Conservation (phyloP, 306 rosid species). For the Calophaca sinica region DNA sequence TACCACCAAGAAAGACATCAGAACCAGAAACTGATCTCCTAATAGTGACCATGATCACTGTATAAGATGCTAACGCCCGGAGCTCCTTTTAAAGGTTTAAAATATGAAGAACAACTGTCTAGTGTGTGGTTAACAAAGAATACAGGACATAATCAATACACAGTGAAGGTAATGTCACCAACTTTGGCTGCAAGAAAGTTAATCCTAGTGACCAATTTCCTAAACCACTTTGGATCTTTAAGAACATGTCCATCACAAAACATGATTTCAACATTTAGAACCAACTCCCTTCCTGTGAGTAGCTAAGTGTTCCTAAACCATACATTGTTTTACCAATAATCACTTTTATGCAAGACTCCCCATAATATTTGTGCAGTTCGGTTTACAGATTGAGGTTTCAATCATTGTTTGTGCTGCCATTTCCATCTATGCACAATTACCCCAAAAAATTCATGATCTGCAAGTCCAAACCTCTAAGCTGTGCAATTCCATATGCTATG, state of each 20-base stretch:
- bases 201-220: not conserved
- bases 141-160: slow-evolving; percentile 9
- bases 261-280: not conserved
- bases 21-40: not conserved
- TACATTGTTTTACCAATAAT: not conserved
- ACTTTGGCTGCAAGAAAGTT: not conserved
- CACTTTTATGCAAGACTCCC: not conserved
- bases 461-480: slow-evolving; percentile 20
- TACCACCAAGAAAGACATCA: not conserved
- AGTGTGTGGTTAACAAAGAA: slow-evolving; percentile 8
- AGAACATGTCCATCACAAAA: not conserved
- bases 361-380: not conserved
- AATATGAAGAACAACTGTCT: not conserved
- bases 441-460: not conserved
- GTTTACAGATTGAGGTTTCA: slow-evolving; percentile 9
- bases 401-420: not conserved
- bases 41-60: not conserved
- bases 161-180: not conserved
- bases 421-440: not conserved
- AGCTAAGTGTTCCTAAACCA: not conserved
- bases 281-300: not conserved
- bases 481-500: not conserved
- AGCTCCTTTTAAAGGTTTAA: slow-evolving; percentile 2
- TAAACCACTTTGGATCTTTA: not conserved
- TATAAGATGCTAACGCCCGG: slow-evolving; percentile 21